Base-by-base conservation (phyloP, 176 grass and related monocot species). In the Poa annua region DNA sequence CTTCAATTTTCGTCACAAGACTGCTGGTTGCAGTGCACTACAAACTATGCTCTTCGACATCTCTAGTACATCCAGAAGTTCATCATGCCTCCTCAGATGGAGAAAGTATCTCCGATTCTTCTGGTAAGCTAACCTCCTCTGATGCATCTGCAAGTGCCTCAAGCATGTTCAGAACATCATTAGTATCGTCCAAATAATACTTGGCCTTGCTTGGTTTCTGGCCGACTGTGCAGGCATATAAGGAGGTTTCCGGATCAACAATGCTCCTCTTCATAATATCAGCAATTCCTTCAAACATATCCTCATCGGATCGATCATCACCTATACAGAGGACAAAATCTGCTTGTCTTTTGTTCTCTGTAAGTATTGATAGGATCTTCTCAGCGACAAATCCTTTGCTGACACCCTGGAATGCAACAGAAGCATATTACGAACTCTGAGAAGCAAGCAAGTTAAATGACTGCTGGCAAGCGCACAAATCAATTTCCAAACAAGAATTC, bases 201-300 rank as follows among this genome's bases (percentile, higher is more conserved):
- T 84, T 73, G 11, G 91, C 91, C 77, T 89, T 92, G 87, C 87
- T 92, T 75, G 91, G 91, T 78, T 92, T 92, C 81, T 92, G 91
- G 42, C 91, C 87, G 1, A 92, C 91, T 4, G 87, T 92, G 85
- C 87, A 89, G 44, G 87, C 90, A 87, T 84, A 92, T 48, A 92
- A n/a, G 1, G 84, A 84, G 19, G 87, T 86, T 33, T 87, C 0
- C 2, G 87, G 84, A 72, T 86, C 80, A 48, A 92, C 84, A 42
- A 87, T 69, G 56, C 85, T 86, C 81, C 51, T 88, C 50, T 49
- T 82, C 80, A 81, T 79, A 54, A 86, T 59, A 74, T 83, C 87
- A 84, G 81, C 56, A 68, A 92, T 89, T 81, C 64, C 38, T 85
- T 92, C 87, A 87, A 92, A 89, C 90, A 92, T 89, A 79, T 92